These are phyloP conservation scores for Candida sithepensis DNA, from an alignment of 805 yeast genomes.

Conservation along the genomic window DNA sequence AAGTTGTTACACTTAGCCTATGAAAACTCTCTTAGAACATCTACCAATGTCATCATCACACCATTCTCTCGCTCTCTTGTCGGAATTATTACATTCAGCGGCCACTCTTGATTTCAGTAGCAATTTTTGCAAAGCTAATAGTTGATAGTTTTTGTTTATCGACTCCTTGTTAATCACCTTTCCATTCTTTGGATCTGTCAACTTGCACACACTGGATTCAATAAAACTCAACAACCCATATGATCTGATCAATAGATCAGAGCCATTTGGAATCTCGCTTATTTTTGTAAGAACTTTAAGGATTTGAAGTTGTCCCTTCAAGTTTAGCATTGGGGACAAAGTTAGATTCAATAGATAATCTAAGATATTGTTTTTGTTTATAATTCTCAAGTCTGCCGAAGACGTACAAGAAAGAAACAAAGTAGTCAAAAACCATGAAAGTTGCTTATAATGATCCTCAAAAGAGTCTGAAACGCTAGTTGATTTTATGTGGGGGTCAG, in stretches of 20 bases:
- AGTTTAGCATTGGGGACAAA: conserved; percentile 46
- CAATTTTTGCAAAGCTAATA: conserved; percentile 44
- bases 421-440: conserved; percentile 61
- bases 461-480: conserved; percentile 29
- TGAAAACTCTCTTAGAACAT: conserved; percentile 42
- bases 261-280: conserved; percentile 53
- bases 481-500: conserved; percentile 23
- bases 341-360: conserved; percentile 63
- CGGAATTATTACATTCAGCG: conserved; percentile 31
- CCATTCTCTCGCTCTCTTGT: conserved; percentile 65
- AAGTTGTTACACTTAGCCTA: not conserved
- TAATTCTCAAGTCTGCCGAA: conserved; percentile 47
- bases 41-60: conserved; percentile 44
- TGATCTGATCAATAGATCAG: conserved; percentile 55
- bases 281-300: conserved; percentile 42
- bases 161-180: conserved; percentile 14
- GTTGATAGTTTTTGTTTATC: conserved; percentile 28
- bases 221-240: conserved; percentile 42
- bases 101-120: conserved; percentile 41
- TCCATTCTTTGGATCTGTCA: not conserved
- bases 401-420: conserved; percentile 46
- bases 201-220: conserved; percentile 28
- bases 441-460: conserved; percentile 51
- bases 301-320: conserved; percentile 38
- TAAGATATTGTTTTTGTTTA: conserved; percentile 52